phyloP scores from a whole-genome alignment of 1,284 basidiomycete genomes.

The Sanghuangporus sanghuang region DNA sequence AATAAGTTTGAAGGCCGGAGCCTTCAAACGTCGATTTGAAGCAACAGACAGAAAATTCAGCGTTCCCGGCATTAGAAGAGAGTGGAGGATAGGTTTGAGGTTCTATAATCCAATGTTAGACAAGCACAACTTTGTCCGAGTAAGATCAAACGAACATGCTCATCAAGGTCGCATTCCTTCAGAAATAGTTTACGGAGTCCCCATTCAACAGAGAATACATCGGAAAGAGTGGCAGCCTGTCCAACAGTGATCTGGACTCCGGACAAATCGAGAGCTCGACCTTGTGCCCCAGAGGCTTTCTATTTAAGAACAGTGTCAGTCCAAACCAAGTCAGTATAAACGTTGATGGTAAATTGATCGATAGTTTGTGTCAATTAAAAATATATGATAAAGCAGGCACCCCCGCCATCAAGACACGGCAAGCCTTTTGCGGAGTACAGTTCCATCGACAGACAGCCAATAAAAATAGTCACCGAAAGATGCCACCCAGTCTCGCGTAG shows the following conservation, averaged over 20 bases:
- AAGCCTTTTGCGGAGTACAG: too few species aligned
- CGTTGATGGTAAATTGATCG: too few species aligned
- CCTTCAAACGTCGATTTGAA: constrained; percentile 79
- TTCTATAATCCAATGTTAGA: constrained; percentile 38
- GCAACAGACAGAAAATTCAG: constrained; percentile 84
- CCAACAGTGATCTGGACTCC: constrained; percentile 69
- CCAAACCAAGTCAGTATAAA: background rate
- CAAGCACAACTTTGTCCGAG: background rate
- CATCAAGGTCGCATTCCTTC: constrained; percentile 77
- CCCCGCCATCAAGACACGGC: too few species aligned
- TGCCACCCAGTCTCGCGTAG: background rate
- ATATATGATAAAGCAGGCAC: background rate
- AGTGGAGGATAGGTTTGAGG: constrained; percentile 87
- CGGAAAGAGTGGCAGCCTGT: constrained; percentile 76
- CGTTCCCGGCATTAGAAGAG: constrained; percentile 79
- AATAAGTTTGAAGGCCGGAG: constrained; percentile 75
- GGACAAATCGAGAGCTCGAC: constrained; percentile 72
- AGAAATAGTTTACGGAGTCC: constrained; percentile 79
- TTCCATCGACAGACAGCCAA: too few species aligned
- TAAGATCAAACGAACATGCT: constrained; percentile 48
- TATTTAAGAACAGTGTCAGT: constrained; percentile 23
- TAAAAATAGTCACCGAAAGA: background rate
- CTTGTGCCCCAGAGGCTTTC: constrained; percentile 48
- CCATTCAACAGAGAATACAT: constrained; percentile 88
- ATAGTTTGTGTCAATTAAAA: background rate